These are phyloP conservation scores for Themeda triandra DNA, from an alignment of 176 grass and related monocot genomes.

Conservation along the genomic window DNA sequence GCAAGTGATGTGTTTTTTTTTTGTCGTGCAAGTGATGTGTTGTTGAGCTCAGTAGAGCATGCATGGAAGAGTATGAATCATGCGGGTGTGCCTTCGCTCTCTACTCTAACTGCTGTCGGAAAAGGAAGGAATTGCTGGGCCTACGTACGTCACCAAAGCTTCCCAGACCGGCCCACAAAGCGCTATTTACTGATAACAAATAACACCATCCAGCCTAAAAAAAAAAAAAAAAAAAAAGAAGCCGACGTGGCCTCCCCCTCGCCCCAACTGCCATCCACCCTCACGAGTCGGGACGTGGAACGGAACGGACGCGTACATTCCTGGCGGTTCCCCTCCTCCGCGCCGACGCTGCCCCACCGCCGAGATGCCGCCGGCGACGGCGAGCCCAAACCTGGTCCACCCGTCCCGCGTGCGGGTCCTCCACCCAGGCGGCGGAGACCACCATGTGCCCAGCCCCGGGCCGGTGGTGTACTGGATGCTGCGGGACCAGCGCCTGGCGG, in stretches of 20 bases:
- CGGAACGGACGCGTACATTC: too few species aligned
- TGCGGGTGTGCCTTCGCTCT: too few species aligned
- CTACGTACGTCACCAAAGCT: too few species aligned
- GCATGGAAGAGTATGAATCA: conserved; percentile 21
- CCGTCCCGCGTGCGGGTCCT: conserved; percentile 63
- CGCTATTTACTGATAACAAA: too few species aligned
- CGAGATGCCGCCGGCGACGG: conserved; percentile 24
- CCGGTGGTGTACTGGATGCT: conserved; percentile 99
- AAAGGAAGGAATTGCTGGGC: too few species aligned
- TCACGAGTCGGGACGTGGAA: too few species aligned
- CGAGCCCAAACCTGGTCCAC: conserved; percentile 31
- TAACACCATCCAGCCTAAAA: too few species aligned
- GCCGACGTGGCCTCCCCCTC: neutral
- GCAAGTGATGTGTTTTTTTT: conserved; percentile 1
- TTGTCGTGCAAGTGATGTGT: too few species aligned
- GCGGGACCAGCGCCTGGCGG: conserved; percentile 75
- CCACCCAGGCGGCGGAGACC: neutral
- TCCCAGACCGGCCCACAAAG: too few species aligned
- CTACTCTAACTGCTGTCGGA: too few species aligned
- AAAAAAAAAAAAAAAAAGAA: too few species aligned
- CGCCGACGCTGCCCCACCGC: neutral
- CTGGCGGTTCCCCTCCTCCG: neutral
- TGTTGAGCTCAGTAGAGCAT: neutral
- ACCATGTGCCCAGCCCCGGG: conserved; percentile 3
- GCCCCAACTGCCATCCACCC: neutral